Percentiles rank a stretch among this genome's conserved stretches.
These are phyloP conservation scores for Canariomyces notabilis DNA, from an alignment of 2,329 filamentous ascomycete species.

Conservation along the genomic window DNA sequence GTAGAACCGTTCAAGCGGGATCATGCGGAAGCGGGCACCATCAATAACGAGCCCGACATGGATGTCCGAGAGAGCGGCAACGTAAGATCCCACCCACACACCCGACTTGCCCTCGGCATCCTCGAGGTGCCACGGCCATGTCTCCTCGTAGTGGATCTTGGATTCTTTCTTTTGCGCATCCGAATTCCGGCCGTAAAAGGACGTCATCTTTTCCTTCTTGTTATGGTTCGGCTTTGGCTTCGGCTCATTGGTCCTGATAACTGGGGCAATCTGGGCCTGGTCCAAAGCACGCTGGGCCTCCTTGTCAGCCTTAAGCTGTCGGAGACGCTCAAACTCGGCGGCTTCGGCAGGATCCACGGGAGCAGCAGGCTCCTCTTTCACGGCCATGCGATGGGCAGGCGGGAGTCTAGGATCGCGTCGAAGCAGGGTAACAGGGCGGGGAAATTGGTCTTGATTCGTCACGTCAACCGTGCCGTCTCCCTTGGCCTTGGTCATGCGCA, in stretches of 20 bases:
- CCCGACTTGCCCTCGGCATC: slow-evolving; percentile 88
- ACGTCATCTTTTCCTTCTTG: slow-evolving; percentile 71
- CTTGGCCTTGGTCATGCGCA: slow-evolving; percentile 64
- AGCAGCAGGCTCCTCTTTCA: slow-evolving; percentile 51
- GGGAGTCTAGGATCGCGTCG: slow-evolving; percentile 76
- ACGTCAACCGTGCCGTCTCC: slow-evolving; percentile 62
- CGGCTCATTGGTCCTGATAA: slow-evolving; percentile 52
- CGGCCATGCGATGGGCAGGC: slow-evolving; percentile 48
- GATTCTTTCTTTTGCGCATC: slow-evolving; percentile 75
- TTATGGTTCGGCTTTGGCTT: slow-evolving; percentile 64
- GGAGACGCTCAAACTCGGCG: slow-evolving; percentile 57
- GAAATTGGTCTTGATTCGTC: slow-evolving; percentile 69
- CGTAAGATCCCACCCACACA: slow-evolving; percentile 87
- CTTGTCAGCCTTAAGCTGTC: slow-evolving; percentile 70
- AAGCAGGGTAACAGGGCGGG: slow-evolving; percentile 81
- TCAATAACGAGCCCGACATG: slow-evolving; percentile 75
- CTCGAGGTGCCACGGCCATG: slow-evolving; percentile 92
- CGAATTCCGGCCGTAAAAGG: slow-evolving; percentile 71
- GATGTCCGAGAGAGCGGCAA: slow-evolving; percentile 79
- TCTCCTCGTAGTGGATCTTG: slow-evolving; percentile 83
- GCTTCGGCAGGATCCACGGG: slow-evolving; percentile 44
- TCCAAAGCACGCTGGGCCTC: slow-evolving; percentile 83
- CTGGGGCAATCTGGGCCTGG: slow-evolving; percentile 87
- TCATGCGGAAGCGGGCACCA: slow-evolving; percentile 68
- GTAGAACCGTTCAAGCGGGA: slow-evolving; percentile 95